Conservation (phyloP, 2,329 filamentous ascomycete species). For the Ascochyta clinopodiicola region DNA sequence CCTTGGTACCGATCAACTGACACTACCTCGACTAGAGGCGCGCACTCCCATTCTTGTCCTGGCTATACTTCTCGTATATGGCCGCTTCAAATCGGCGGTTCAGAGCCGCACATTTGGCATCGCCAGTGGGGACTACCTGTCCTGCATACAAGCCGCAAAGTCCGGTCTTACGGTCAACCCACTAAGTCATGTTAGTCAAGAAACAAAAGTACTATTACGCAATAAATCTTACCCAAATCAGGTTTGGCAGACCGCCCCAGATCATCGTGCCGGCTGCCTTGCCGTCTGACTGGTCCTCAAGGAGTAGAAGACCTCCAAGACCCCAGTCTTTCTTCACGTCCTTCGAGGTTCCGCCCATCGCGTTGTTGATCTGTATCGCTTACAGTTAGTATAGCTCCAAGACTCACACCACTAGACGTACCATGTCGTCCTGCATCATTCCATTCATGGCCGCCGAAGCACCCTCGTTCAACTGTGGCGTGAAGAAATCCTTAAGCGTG, state of each 20-base stretch:
- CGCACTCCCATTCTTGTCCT: conserved; percentile 5
- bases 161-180: conserved; percentile 41
- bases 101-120: conserved; percentile 25
- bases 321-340: conserved; percentile 35
- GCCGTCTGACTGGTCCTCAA: conserved; percentile 28
- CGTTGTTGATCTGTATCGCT: conserved; percentile 23
- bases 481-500: conserved; percentile 40
- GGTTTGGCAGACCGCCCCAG: conserved; percentile 44
- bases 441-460: conserved; percentile 35
- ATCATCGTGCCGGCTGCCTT: conserved; percentile 39
- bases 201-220: not conserved
- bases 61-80: conserved; percentile 26
- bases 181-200: conserved; percentile 23
- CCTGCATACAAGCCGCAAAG: conserved; percentile 39
- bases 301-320: conserved; percentile 40
- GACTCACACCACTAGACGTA: not conserved
- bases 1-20: not conserved
- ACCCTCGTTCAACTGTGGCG: conserved; percentile 35
- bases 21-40: conserved; percentile 2
- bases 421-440: conserved; percentile 40
- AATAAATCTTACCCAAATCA: conserved; percentile 38
- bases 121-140: conserved; percentile 42
- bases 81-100: conserved; percentile 28
- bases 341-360: conserved; percentile 31
- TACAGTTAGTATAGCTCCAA: not conserved